These are phyloP conservation scores for Tilletiopsis washingtonensis DNA, from an alignment of 1,284 basidiomycete genomes.

Conservation along the genomic window DNA sequence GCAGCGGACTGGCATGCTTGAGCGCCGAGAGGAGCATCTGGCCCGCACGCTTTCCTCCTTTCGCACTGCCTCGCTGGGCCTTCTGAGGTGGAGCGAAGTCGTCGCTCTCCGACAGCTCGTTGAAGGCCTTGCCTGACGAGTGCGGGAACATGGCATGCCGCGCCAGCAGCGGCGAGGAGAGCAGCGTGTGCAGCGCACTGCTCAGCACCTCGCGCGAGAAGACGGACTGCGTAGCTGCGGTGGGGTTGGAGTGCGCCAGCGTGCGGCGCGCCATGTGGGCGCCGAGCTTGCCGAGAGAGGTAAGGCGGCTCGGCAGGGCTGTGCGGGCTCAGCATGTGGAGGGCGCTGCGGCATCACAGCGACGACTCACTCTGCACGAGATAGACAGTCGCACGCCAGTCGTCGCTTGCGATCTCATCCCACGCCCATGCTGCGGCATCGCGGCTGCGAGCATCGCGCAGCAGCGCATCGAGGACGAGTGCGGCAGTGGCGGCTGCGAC, in stretches of 20 bases:
- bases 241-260: too few species aligned
- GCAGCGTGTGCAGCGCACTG: not conserved
- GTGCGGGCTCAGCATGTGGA: not conserved
- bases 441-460: conserved; percentile 24
- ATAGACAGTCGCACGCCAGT: conserved; percentile 12
- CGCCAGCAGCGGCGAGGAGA: not conserved
- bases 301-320: not conserved
- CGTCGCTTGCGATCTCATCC: conserved; percentile 31
- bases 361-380: conserved; percentile 21
- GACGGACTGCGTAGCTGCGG: conserved; percentile 2
- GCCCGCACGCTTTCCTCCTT: not conserved
- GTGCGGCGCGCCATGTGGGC: too few species aligned
- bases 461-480: conserved; percentile 19
- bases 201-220: not conserved
- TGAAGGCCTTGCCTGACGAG: not conserved
- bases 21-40: not conserved
- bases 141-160: not conserved
- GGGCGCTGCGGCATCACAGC: not conserved
- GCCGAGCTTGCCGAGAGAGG: conserved; percentile 8
- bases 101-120: not conserved
- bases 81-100: not conserved
- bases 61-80: not conserved
- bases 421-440: conserved; percentile 34
- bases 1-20: conserved; percentile 1
- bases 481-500: conserved; percentile 27